Conservation (phyloP, 192 early-diverging fungal genomes). For the Dispira parvispora region DNA sequence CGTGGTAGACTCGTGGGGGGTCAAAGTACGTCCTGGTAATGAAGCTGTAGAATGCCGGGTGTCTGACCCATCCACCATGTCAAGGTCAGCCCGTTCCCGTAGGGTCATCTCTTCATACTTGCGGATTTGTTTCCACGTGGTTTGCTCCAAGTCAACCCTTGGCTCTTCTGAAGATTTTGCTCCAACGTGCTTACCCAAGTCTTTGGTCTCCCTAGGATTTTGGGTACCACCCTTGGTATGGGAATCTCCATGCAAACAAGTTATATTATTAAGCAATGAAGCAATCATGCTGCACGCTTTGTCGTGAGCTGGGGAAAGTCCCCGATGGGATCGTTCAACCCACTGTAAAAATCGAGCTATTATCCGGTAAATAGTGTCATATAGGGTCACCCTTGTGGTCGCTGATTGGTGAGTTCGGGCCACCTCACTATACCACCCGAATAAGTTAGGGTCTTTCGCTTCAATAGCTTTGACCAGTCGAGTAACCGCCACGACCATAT, state of each 20-base stretch:
- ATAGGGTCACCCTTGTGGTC: too few relatives aligned
- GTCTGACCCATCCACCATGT: neutral
- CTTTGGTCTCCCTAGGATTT: too few relatives aligned
- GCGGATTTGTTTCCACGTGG: neutral
- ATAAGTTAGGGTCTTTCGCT: neutral
- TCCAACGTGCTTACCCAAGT: too few relatives aligned
- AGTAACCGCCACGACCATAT: neutral
- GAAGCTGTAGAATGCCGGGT: neutral
- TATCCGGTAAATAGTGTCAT: neutral
- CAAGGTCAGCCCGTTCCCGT: neutral
- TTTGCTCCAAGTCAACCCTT: neutral
- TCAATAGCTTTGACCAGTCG: neutral
- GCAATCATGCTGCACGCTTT: constrained; percentile 1
- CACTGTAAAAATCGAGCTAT: neutral
- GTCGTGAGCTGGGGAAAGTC: neutral
- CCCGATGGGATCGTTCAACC: neutral
- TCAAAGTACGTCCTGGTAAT: neutral
- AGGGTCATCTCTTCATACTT: neutral
- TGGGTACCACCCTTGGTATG: too few relatives aligned
- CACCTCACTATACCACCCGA: too few relatives aligned
- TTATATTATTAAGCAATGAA: neutral
- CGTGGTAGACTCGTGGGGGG: neutral
- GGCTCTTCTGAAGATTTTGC: too few relatives aligned
- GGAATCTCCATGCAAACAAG: too few relatives aligned
- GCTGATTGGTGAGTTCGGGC: too few relatives aligned